Base-by-base conservation (phyloP, 345 rosid genomes). In the Syzygium oleosum region DNA sequence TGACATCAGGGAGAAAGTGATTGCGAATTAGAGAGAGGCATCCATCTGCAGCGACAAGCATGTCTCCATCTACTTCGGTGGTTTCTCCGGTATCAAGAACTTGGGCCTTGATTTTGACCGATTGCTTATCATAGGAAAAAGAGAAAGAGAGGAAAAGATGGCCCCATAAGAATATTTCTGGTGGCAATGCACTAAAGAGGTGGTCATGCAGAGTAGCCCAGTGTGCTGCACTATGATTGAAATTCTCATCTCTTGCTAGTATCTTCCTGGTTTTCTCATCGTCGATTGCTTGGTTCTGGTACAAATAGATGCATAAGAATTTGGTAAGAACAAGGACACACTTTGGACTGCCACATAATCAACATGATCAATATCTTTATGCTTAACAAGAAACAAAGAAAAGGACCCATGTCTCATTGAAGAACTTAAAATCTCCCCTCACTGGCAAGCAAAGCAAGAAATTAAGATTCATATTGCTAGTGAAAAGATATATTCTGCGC, bases 1-100 rank as follows among this genome's bases (percentile, higher is more conserved):
- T 94, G 65, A 93, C 46, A 79, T 95, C 90, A 54, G 98, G 96
- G 55, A 93, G 90, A 90, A 94, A 94, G 54, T 87, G 85, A 86
- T 61, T 88, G 89, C 98, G 96, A 86, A 96, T 92, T 27, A 88
- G 90, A 86, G 98, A 96, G 51, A 92, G 92, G 85, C 94, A 93
- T n/a, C 98, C 97, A 89, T 95, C 98, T 2, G 98, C 99, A 25
- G 95, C 98, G 85, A 97, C 93, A 2, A 96, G 96, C 91, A 94
- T 91, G 86, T 95, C 89, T 87, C 96, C 97, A n/a, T 87, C 53
- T 13, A 95, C 87, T 84, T 97, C 94, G 25, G 93, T 53, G 38
- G 89, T 91, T 68, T 93, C 92, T 54, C 91, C 87, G 23, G 93
- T 94, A 84, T 80, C 91, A 11, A 93, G 90, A 52, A 90, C 90